These are phyloP conservation scores for Mimosa bimucronata DNA, from an alignment of 306 rosid genomes.

Conservation along the genomic window DNA sequence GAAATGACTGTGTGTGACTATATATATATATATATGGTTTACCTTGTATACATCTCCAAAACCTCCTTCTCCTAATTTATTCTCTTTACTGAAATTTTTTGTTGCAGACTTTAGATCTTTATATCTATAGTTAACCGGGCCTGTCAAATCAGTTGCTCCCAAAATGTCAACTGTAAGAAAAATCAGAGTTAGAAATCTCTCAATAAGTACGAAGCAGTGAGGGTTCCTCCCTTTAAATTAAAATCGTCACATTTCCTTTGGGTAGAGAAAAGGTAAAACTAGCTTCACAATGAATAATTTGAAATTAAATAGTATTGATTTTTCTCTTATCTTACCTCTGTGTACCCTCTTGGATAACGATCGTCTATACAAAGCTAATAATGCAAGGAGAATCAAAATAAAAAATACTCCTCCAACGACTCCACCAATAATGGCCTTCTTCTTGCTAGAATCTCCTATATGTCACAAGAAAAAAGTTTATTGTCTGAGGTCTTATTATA, in stretches of 20 bases:
- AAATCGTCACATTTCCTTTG: neutral
- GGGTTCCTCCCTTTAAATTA: neutral
- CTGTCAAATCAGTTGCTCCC: constrained; percentile 70
- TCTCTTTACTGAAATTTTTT: constrained; percentile 54
- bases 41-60: constrained; percentile 66
- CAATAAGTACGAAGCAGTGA: neutral
- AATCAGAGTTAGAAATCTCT: neutral
- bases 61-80: constrained; percentile 79
- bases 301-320: neutral
- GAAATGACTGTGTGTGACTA: neutral
- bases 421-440: constrained; percentile 66
- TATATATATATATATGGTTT: neutral
- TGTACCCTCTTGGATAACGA: constrained; percentile 40
- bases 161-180: neutral
- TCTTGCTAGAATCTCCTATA: constrained; percentile 53
- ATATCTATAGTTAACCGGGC: constrained; percentile 58
- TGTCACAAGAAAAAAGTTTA: constrained; percentile 12
- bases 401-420: constrained; percentile 64
- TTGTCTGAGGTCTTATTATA: neutral
- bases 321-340: constrained; percentile 55
- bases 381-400: constrained; percentile 49
- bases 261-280: neutral
- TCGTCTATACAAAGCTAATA: constrained; percentile 41
- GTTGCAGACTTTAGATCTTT: constrained; percentile 72
- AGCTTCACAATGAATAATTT: neutral